Evolutionary conservation across 2,329 filamentous ascomycete species (phyloP).

Genomic region (Botryotinia calthae): DNA sequence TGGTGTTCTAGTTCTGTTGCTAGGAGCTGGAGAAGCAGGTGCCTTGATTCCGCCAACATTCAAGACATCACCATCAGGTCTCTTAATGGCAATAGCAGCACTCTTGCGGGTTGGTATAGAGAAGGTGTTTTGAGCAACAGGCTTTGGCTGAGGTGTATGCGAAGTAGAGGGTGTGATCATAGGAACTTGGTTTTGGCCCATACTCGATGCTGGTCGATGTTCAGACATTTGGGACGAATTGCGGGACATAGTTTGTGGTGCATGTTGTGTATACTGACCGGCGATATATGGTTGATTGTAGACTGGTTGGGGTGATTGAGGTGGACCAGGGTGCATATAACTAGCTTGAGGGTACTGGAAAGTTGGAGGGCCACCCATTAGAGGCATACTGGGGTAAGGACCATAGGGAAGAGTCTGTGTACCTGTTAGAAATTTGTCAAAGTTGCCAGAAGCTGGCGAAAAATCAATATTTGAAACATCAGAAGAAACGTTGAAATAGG

Average conservation of each 20-base stretch:
- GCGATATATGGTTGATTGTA: slow-evolving; percentile 46
- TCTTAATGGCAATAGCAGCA: slow-evolving; percentile 80
- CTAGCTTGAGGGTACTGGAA: slow-evolving; percentile 47
- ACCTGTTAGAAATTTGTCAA: slow-evolving; percentile 59
- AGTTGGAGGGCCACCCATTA: slow-evolving; percentile 41
- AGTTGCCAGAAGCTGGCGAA: slow-evolving; percentile 66
- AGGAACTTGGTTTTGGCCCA: slow-evolving; percentile 39
- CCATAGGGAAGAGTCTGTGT: slow-evolving; percentile 55
- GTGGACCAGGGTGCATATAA: slow-evolving; percentile 47
- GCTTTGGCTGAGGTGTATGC: slow-evolving; percentile 55
- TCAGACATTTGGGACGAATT: slow-evolving; percentile 78
- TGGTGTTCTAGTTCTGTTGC: slow-evolving; percentile 56
- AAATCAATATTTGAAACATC: slow-evolving; percentile 50
- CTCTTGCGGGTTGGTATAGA: slow-evolving; percentile 51
- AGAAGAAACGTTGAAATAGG: slow-evolving; percentile 29
- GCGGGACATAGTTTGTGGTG: slow-evolving; percentile 72
- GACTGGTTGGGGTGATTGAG: slow-evolving; percentile 47
- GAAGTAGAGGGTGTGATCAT: slow-evolving; percentile 35
- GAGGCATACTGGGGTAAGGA: slow-evolving; percentile 47
- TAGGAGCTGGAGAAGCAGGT: slow-evolving; percentile 56
- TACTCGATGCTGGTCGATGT: slow-evolving; percentile 48
- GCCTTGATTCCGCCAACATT: slow-evolving; percentile 66
- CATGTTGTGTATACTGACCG: slow-evolving; percentile 45
- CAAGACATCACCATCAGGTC: slow-evolving; percentile 73
- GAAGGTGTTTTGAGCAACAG: slow-evolving; percentile 42